Evolutionary conservation across 2,329 filamentous ascomycete species (phyloP).

Genomic region (Xylariaceae sp.): DNA sequence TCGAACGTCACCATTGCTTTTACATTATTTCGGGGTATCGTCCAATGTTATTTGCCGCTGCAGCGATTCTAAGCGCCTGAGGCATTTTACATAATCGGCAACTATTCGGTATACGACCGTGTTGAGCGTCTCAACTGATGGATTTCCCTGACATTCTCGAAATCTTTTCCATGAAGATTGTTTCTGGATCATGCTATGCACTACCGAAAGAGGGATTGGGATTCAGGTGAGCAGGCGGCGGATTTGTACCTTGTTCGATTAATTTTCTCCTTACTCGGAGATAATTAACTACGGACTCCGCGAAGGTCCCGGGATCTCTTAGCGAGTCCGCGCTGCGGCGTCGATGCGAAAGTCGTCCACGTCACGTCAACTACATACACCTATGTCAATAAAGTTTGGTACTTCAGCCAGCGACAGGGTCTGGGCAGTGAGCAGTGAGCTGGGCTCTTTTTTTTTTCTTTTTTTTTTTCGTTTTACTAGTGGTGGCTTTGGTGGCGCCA

Average conservation of each 20-base stretch:
- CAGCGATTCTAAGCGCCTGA: constrained; percentile 15
- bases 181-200: constrained; percentile 36
- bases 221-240: constrained; percentile 14
- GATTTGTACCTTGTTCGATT: neutral
- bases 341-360: constrained; percentile 14
- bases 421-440: constrained; percentile 43
- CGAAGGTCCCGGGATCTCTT: too few relatives aligned
- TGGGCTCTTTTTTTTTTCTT: too few relatives aligned
- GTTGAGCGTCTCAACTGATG: constrained; percentile 12
- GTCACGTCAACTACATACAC: constrained; percentile 41
- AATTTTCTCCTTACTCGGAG: constrained; percentile 1
- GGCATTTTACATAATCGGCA: constrained; percentile 15
- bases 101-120: constrained; percentile 14
- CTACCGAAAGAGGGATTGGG: constrained; percentile 24
- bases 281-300: too few relatives aligned
- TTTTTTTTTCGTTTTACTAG: constrained; percentile 42
- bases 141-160: constrained; percentile 19
- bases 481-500: constrained; percentile 51
- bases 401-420: constrained; percentile 48
- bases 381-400: constrained; percentile 39
- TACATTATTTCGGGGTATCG: constrained; percentile 15
- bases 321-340: too few relatives aligned
- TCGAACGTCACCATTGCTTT: constrained; percentile 15
- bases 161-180: constrained; percentile 33
- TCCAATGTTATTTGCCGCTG: constrained; percentile 14